phyloP scores from a whole-genome alignment of 202 grass and related monocot species.

The Schoenoplectus triqueter region DNA sequence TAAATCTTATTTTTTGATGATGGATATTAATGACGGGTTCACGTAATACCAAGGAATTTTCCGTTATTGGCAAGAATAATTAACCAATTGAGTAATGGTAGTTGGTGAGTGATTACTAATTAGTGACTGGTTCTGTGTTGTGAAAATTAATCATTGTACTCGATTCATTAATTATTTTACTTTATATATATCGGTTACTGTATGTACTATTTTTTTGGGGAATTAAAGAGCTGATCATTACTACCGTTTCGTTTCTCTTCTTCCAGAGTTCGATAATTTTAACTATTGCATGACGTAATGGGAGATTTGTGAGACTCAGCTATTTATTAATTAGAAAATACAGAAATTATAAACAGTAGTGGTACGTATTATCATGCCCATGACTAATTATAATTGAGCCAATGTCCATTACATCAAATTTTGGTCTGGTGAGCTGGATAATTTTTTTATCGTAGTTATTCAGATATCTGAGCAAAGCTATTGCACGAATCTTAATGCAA shows the following conservation, averaged over 20 bases:
- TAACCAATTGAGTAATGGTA: constrained; percentile 12
- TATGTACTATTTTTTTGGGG: neutral
- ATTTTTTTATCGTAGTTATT: no score
- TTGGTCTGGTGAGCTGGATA: no score
- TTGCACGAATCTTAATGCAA: no score
- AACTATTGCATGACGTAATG: no score
- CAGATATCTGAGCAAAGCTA: no score
- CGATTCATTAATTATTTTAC: constrained; percentile 1
- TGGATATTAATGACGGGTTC: constrained; percentile 10
- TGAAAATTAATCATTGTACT: constrained; percentile 26
- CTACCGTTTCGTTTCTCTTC: constrained; percentile 3
- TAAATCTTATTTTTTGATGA: constrained; percentile 11
- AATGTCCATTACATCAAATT: no score
- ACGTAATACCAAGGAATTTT: constrained; percentile 32
- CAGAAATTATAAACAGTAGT: no score
- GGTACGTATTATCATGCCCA: no score
- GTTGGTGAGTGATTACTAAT: constrained; percentile 24
- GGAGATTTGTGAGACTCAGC: no score
- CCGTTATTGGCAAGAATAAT: constrained; percentile 24
- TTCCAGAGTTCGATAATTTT: neutral
- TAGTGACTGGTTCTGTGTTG: constrained; percentile 4
- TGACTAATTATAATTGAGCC: no score
- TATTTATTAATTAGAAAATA: no score
- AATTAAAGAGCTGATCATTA: constrained; percentile 31
- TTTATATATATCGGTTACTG: neutral